Conservation (phyloP, 495 filamentous ascomycete genomes). For the Tuber indicum region DNA sequence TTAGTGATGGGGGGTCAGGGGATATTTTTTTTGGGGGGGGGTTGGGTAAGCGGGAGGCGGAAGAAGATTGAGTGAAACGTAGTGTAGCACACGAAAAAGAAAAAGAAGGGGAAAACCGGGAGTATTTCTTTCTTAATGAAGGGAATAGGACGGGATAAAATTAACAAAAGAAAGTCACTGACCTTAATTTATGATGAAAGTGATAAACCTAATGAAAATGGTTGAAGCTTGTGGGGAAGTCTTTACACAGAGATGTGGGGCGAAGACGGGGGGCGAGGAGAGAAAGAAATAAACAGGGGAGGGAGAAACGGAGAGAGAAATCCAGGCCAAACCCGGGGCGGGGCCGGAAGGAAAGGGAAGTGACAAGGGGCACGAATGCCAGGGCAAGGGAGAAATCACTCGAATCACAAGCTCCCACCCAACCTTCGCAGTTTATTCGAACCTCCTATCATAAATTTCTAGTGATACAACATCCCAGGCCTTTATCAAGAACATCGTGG, state of each 20-base stretch:
- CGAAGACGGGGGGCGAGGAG: neutral
- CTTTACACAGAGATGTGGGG: neutral
- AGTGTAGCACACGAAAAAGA: neutral
- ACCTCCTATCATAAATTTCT: neutral
- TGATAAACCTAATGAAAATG: neutral
- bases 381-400: neutral
- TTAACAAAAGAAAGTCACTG: neutral
- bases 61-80: neutral
- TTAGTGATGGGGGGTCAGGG: neutral
- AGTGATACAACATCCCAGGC: neutral
- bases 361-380: neutral
- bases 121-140: neutral
- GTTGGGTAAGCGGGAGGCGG: too few species aligned
- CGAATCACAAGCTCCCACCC: neutral
- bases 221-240: neutral
- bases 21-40: neutral
- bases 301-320: neutral
- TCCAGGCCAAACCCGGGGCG: too few species aligned
- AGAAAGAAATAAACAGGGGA: neutral
- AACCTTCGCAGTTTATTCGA: neutral
- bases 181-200: neutral
- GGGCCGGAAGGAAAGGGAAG: neutral
- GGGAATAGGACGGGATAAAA: neutral
- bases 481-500: neutral
- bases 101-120: neutral